These are phyloP conservation scores for Scheffersomyces titani DNA, from an alignment of 1,139 yeast species.

Conservation along the genomic window DNA sequence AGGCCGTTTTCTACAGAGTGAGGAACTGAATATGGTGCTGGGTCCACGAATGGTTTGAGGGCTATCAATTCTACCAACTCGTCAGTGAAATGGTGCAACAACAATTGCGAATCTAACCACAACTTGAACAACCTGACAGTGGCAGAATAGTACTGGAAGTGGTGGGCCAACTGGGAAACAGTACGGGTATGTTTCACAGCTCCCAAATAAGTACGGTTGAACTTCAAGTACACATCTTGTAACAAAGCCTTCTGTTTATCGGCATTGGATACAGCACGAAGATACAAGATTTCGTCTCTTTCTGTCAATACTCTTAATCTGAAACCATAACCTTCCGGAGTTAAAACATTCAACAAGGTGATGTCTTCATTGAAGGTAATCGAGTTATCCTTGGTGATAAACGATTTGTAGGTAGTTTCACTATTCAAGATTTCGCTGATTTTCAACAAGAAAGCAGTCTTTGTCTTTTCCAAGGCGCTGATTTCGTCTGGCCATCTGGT, in stretches of 20 bases:
- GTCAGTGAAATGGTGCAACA: constrained; percentile 69
- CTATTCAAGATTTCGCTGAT: constrained; percentile 59
- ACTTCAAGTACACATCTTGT: constrained; percentile 64
- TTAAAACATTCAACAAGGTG: constrained; percentile 61
- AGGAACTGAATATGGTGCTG: constrained; percentile 80
- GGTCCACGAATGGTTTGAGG: constrained; percentile 81
- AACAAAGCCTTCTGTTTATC: constrained; percentile 57
- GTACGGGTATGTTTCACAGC: constrained; percentile 83
- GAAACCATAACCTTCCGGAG: constrained; percentile 90
- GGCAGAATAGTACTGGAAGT: constrained; percentile 75
- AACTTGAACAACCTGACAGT: constrained; percentile 81
- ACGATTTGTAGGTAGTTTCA: constrained; percentile 56
- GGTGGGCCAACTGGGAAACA: constrained; percentile 66
- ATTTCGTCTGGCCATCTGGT: constrained; percentile 96
- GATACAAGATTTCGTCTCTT: constrained; percentile 73
- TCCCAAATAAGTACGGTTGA: constrained; percentile 67
- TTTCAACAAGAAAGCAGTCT: constrained; percentile 82
- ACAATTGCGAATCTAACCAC: constrained; percentile 78
- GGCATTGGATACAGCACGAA: constrained; percentile 67
- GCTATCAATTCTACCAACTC: constrained; percentile 83
- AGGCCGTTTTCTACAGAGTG: constrained; percentile 80
- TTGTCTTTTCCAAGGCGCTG: constrained; percentile 80
- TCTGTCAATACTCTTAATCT: constrained; percentile 73
- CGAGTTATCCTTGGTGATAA: constrained; percentile 62
- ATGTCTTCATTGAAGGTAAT: constrained; percentile 66